Evolutionary conservation across 805 yeast species (phyloP).

Genomic region (Pichia nakasei): DNA sequence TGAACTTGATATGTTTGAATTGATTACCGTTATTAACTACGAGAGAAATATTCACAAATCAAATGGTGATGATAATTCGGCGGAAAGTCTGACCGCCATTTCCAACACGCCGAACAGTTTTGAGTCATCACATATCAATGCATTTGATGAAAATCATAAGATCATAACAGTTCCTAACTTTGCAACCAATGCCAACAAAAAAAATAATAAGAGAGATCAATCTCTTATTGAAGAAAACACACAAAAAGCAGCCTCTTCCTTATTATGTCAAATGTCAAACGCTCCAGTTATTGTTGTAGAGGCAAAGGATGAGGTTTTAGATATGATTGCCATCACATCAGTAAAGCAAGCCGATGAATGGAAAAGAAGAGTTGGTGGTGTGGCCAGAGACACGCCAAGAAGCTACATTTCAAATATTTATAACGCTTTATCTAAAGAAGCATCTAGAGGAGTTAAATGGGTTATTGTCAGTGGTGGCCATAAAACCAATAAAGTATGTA

Average conservation of each 20-base stretch:
- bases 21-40: constrained; percentile 35
- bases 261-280: constrained; percentile 45
- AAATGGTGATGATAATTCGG: constrained; percentile 5
- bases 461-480: constrained; percentile 72
- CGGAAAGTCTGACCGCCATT: neutral
- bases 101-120: neutral
- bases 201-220: constrained; percentile 64
- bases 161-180: constrained; percentile 67
- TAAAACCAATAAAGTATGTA: constrained; percentile 63
- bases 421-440: constrained; percentile 65
- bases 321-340: constrained; percentile 72
- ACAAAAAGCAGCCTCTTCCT: constrained; percentile 45
- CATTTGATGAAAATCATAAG: constrained; percentile 33
- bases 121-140: neutral
- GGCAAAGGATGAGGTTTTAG: constrained; percentile 73
- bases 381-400: constrained; percentile 70
- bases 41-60: constrained; percentile 12
- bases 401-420: constrained; percentile 72
- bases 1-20: constrained; percentile 67
- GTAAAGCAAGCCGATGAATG: constrained; percentile 73
- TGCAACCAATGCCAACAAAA: constrained; percentile 70
- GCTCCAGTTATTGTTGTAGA: constrained; percentile 79
- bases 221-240: constrained; percentile 74
- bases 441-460: constrained; percentile 61
- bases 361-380: constrained; percentile 75